Base-by-base conservation (phyloP, 1,284 basidiomycete genomes). In the Puccinia horiana region DNA sequence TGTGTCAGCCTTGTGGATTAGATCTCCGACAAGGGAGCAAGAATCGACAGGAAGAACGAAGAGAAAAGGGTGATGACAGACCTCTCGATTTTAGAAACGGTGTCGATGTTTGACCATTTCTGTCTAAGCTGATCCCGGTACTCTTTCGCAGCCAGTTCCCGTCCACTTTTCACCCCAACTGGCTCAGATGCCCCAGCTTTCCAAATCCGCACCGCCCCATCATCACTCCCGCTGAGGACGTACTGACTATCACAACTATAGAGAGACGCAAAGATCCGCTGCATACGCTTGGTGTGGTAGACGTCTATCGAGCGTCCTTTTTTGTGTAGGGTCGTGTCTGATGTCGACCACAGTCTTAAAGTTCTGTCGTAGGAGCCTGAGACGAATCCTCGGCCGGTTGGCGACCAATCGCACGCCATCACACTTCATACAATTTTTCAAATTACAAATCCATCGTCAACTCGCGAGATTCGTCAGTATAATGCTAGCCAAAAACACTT, bases 281-380 rank as follows among this genome's bases (percentile, higher is more conserved):
- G 96, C 97, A 99, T 99, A 61, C 97, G 93, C 88, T 98, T 98
- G 35, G 95, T 96, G 88, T 99, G 96, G 87, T 99, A 99, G 5
- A 96, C 92, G 86, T 98, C 96, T 29, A 94, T 92, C 2, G 90
- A 90, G 81, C 91, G 91, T 2, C 95, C 96, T 74, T 81, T 81
- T 44, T 61, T 70, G 49, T 81, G 79, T 5, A 74, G 56, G 23
- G 79, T 81, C 35, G 70, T 81, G 69, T 91, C 90, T 44, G 94
- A 94, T 84, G 94, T 92, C 84, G 93, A 92, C 96, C 96, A 99
- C 86, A 99, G 91, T 75, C 96, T 90, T 54, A 98, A 90, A 0
- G 96, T 98, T 76, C 96, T 90, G 87, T 99, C 97, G 91, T 96
- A 99, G 0, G 94, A 93, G 35, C 96, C 97, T 83, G 93, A 94